phyloP scores from a whole-genome alignment of 2,329 filamentous ascomycete genomes.

The Aureobasidium namibiae region DNA sequence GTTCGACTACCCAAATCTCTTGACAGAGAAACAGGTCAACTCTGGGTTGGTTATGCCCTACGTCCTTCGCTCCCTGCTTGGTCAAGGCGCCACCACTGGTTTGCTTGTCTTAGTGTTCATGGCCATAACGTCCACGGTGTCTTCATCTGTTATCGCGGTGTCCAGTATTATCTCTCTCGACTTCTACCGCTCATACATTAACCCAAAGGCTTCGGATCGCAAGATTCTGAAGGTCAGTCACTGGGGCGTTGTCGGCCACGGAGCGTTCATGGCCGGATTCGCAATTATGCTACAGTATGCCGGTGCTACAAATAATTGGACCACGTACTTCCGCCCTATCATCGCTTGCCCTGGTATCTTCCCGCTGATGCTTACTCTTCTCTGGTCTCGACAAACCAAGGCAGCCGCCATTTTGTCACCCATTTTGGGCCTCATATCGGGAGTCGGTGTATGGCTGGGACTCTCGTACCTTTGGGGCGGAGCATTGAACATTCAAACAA shows the following conservation, averaged over 20 bases:
- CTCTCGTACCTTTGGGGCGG: slow-evolving; percentile 34
- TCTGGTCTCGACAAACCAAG: slow-evolving; percentile 39
- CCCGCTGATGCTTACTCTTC: slow-evolving; percentile 36
- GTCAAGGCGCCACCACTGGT: slow-evolving; percentile 34
- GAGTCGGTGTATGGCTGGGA: slow-evolving; percentile 38
- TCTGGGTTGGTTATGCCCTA: slow-evolving; percentile 43
- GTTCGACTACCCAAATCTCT: slow-evolving; percentile 34
- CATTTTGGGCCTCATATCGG: slow-evolving; percentile 36
- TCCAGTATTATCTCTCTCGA: slow-evolving; percentile 44
- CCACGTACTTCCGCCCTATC: slow-evolving; percentile 34
- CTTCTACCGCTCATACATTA: slow-evolving; percentile 44
- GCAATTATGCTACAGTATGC: slow-evolving; percentile 42
- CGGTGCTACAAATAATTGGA: slow-evolving; percentile 43
- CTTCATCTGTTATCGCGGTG: slow-evolving; percentile 44
- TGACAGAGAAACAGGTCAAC: slow-evolving; percentile 35
- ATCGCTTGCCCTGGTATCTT: slow-evolving; percentile 38
- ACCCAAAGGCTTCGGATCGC: slow-evolving; percentile 37
- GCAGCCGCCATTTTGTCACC: slow-evolving; percentile 39
- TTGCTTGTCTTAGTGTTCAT: slow-evolving; percentile 44
- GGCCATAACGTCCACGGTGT: slow-evolving; percentile 44
- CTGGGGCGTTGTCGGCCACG: slow-evolving; percentile 40
- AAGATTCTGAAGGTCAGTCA: slow-evolving; percentile 39
- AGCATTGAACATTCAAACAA: slow-evolving; percentile 33
- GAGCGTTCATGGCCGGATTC: slow-evolving; percentile 40
- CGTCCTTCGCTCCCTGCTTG: slow-evolving; percentile 36